Conservation (phyloP, 164 flowering plant species). For the Cinnamomum micranthum region DNA sequence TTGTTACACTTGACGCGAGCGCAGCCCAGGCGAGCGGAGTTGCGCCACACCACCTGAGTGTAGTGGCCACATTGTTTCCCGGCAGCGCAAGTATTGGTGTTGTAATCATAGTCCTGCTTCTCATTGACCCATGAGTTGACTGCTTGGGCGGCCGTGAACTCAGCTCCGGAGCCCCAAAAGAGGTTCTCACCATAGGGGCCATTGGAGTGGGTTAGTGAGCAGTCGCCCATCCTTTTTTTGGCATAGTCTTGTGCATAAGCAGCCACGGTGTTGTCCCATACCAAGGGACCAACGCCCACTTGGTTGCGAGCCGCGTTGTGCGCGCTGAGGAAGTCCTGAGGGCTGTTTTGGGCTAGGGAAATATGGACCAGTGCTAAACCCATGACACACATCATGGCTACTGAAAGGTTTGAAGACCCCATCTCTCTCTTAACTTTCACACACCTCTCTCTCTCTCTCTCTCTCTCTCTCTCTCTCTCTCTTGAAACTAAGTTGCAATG, state of each 20-base stretch:
- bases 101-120: conserved; percentile 28
- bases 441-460: background rate
- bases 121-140: conserved; percentile 43
- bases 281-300: conserved; percentile 31
- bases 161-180: conserved; percentile 19
- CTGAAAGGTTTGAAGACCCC: background rate
- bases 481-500: too few species aligned
- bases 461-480: too few species aligned
- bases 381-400: conserved; percentile 10
- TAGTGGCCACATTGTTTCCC: conserved; percentile 33
- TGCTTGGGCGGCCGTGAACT: conserved; percentile 23
- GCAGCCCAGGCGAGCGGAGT: conserved; percentile 40
- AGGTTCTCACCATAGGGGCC: conserved; percentile 49
- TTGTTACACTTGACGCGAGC: conserved; percentile 37
- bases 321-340: conserved; percentile 23
- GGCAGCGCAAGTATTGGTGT: conserved; percentile 22
- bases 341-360: conserved; percentile 29
- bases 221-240: conserved; percentile 20
- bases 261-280: conserved; percentile 34
- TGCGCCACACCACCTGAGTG: conserved; percentile 49
- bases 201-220: conserved; percentile 27
- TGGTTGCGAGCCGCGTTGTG: conserved; percentile 31
- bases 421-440: background rate
- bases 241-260: conserved; percentile 37
- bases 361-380: conserved; percentile 8